Evolutionary conservation across 352 stramenopile species (phyloP).

Genomic region (Peronospora belbahrii): DNA sequence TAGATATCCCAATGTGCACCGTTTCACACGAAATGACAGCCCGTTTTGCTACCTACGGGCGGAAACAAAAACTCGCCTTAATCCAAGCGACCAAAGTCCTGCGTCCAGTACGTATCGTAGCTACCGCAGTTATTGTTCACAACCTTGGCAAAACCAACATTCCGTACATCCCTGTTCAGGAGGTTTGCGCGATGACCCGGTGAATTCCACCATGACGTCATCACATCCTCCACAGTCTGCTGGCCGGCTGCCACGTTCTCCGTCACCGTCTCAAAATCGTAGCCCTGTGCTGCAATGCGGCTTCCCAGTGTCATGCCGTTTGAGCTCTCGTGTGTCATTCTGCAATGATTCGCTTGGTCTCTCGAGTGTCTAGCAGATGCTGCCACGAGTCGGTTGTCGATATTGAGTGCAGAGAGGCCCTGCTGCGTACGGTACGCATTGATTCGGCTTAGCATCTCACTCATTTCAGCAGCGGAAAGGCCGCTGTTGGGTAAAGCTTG

Average conservation of each 20-base stretch:
- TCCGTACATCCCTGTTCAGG: slow-evolving; percentile 18
- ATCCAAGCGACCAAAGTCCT: slow-evolving; percentile 21
- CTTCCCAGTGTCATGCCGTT: slow-evolving; percentile 26
- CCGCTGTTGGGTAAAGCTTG: slow-evolving; percentile 21
- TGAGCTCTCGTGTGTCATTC: slow-evolving; percentile 38
- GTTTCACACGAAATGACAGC: too few relatives aligned
- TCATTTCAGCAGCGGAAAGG: slow-evolving; percentile 21
- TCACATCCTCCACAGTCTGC: slow-evolving; percentile 28
- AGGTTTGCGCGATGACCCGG: slow-evolving; percentile 41
- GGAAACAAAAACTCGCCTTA: slow-evolving; percentile 2
- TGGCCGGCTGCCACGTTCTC: slow-evolving; percentile 54
- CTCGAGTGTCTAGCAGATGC: slow-evolving; percentile 35
- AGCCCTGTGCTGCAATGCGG: slow-evolving; percentile 28
- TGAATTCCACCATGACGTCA: slow-evolving; percentile 50
- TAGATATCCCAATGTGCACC: too few relatives aligned
- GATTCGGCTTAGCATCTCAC: slow-evolving; percentile 38
- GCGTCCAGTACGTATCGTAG: slow-evolving; percentile 31
- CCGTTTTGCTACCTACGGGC: too few relatives aligned
- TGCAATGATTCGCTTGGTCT: slow-evolving; percentile 35
- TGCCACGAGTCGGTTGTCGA: slow-evolving; percentile 30
- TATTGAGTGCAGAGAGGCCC: slow-evolving; percentile 31
- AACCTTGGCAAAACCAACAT: slow-evolving; percentile 28
- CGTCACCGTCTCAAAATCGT: slow-evolving; percentile 23
- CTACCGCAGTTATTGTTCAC: slow-evolving; percentile 23
- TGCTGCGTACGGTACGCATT: slow-evolving; percentile 40